These are phyloP conservation scores for Cyberlindnera subsufficiens DNA, from an alignment of 805 yeast genomes.

Conservation along the genomic window DNA sequence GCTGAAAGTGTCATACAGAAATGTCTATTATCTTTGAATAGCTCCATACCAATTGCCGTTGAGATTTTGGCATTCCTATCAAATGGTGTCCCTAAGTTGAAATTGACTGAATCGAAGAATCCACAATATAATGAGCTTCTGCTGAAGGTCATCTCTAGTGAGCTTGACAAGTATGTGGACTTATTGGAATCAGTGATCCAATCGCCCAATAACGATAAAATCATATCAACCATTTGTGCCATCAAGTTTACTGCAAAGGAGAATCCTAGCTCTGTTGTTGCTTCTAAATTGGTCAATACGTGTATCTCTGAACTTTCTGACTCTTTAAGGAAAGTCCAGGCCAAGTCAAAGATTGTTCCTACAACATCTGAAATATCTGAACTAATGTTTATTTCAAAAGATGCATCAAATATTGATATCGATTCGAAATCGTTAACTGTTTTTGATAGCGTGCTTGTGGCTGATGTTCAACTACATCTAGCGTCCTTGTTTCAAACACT, in stretches of 20 bases:
- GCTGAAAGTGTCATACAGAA: constrained; percentile 25
- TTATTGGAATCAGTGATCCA: constrained; percentile 16
- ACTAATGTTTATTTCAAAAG: constrained; percentile 18
- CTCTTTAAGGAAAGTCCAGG: constrained; percentile 8
- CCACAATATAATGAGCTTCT: constrained; percentile 7
- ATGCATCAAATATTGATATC: constrained; percentile 2
- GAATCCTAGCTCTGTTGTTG: constrained; percentile 6
- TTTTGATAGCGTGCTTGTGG: constrained; percentile 19
- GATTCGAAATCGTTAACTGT: constrained; percentile 10
- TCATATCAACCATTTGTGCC: constrained; percentile 14
- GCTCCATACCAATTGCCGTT: constrained; percentile 30
- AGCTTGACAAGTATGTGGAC: constrained; percentile 14
- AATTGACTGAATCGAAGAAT: constrained; percentile 8
- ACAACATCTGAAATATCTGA: constrained; percentile 8
- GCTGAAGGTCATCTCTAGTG: constrained; percentile 10
- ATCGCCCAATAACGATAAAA: constrained; percentile 21
- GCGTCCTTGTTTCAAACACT: constrained; percentile 15
- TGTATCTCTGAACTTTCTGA: constrained; percentile 19
- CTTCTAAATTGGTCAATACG: constrained; percentile 12
- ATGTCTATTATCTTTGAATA: constrained; percentile 31
- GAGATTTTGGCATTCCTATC: constrained; percentile 27
- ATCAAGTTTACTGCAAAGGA: constrained; percentile 13
- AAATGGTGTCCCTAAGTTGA: constrained; percentile 8
- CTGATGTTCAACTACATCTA: constrained; percentile 17
- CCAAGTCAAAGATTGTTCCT: constrained; percentile 7